Evolutionary conservation across 164 flowering plant species (phyloP).

Genomic region (Euptelea pleiosperma): DNA sequence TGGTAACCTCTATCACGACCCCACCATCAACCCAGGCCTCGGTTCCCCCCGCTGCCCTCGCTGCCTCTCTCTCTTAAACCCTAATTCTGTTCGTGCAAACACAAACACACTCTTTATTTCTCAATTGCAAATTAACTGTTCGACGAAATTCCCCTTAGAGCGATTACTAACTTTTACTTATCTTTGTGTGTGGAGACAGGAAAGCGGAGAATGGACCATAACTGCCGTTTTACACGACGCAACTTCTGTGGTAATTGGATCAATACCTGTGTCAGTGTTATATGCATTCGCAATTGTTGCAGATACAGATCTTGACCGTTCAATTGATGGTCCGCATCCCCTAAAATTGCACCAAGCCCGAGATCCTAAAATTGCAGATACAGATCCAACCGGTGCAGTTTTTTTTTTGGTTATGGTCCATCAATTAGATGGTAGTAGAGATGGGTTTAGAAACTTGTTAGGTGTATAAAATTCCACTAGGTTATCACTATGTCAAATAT

Average conservation of each 20-base stretch:
- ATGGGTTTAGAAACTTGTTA: too few species aligned
- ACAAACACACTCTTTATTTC: not conserved
- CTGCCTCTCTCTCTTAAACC: conserved; percentile 72
- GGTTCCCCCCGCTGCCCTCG: conserved; percentile 91
- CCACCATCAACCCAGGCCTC: conserved; percentile 91
- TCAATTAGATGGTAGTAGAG: too few species aligned
- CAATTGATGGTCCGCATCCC: too few species aligned
- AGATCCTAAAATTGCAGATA: too few species aligned
- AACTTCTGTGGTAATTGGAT: conserved; percentile 61
- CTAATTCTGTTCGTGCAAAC: conserved; percentile 51
- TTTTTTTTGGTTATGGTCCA: too few species aligned
- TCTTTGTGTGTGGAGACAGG: conserved; percentile 36
- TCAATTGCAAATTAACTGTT: conserved; percentile 11
- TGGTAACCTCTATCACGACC: conserved; percentile 73
- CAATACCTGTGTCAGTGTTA: not conserved
- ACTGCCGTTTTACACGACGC: conserved; percentile 71
- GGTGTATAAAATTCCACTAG: too few species aligned
- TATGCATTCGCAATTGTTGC: not conserved
- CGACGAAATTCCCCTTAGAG: not conserved
- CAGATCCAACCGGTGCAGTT: too few species aligned
- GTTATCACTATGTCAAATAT: too few species aligned
- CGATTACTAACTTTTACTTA: not conserved
- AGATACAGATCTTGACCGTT: too few species aligned
- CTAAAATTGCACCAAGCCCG: too few species aligned
- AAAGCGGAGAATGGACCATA: conserved; percentile 63